Conservation (phyloP, 2,329 filamentous ascomycete genomes). For the Hymenoscyphus linearis region DNA sequence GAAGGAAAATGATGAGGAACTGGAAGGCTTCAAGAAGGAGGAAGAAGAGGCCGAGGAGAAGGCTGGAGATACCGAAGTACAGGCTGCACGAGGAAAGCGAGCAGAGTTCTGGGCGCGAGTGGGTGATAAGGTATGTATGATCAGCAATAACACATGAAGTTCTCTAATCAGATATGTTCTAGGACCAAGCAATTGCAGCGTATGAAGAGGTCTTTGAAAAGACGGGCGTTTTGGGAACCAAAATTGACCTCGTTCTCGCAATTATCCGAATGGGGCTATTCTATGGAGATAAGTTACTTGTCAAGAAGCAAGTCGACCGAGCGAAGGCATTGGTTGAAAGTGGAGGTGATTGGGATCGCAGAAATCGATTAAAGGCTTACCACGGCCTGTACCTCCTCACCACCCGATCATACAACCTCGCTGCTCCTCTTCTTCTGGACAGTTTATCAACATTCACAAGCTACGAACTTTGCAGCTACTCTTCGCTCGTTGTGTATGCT, state of each 20-base stretch:
- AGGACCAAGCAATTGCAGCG: constrained; percentile 91
- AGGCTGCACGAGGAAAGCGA: constrained; percentile 86
- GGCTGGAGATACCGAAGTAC: constrained; percentile 91
- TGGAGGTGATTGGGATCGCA: constrained; percentile 96
- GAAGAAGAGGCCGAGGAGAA: constrained; percentile 93
- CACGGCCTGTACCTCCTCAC: constrained; percentile 91
- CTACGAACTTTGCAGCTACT: constrained; percentile 97
- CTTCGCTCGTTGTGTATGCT: constrained; percentile 87
- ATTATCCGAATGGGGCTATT: constrained; percentile 95
- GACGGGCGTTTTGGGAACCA: constrained; percentile 92
- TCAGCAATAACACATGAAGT: neutral
- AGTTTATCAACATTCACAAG: constrained; percentile 97
- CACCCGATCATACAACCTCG: constrained; percentile 81
- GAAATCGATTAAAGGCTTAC: constrained; percentile 98
- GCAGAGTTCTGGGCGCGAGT: constrained; percentile 95
- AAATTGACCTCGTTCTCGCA: constrained; percentile 94
- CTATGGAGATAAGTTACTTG: constrained; percentile 86
- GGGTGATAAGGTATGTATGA: constrained; percentile 74
- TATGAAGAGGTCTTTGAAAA: constrained; percentile 95
- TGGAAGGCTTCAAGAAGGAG: constrained; percentile 74
- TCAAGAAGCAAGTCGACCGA: constrained; percentile 90
- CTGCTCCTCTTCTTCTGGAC: constrained; percentile 90
- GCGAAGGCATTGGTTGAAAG: constrained; percentile 87
- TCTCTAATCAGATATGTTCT: constrained; percentile 21
- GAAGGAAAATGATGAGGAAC: constrained; percentile 71